Evolutionary conservation across 192 early-diverging fungal genomes (phyloP).

Genomic region (Neocallimastix lanati): DNA sequence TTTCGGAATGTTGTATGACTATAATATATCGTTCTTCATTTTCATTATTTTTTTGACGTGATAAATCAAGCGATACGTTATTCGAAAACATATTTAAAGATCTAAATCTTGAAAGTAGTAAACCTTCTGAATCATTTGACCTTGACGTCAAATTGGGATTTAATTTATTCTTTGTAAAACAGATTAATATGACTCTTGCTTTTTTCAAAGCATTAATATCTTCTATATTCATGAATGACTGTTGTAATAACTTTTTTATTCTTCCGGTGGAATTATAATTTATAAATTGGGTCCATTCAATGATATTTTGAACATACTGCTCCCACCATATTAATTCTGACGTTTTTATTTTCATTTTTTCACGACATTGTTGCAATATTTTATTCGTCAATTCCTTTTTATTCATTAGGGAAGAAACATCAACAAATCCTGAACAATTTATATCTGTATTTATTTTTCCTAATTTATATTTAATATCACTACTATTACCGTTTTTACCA

Average conservation of each 20-base stretch:
- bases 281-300: neutral
- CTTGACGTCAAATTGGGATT: neutral
- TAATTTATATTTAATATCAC: neutral
- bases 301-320: neutral
- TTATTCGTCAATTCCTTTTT: neutral
- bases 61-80: neutral
- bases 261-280: neutral
- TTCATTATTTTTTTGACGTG: neutral
- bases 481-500: no score
- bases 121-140: neutral
- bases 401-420: neutral
- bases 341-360: neutral
- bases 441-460: neutral
- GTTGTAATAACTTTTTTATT: neutral
- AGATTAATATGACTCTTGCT: neutral
- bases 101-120: neutral
- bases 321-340: neutral
- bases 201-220: neutral
- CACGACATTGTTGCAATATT: neutral
- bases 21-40: neutral
- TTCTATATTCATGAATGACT: neutral
- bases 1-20: neutral
- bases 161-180: neutral
- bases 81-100: neutral
- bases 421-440: neutral